phyloP scores from a whole-genome alignment of 176 grass and related monocot genomes.

The Cymbopogon citratus region DNA sequence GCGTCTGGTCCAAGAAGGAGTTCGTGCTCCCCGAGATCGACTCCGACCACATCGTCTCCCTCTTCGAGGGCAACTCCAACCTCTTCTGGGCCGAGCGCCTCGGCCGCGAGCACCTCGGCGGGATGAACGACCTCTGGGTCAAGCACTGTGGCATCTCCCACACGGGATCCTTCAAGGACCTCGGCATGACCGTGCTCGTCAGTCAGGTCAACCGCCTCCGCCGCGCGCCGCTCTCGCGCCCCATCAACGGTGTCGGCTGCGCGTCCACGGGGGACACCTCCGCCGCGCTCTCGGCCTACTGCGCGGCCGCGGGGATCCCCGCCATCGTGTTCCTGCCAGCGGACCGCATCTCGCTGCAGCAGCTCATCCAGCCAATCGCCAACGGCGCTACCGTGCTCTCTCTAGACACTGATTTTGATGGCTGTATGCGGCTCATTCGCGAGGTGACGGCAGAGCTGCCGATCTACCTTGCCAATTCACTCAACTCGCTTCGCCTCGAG shows the following conservation, averaged over 20 bases:
- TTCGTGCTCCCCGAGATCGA: conserved; percentile 74
- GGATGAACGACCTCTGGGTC: conserved; percentile 79
- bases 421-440: conserved; percentile 64
- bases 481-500: conserved; percentile 70
- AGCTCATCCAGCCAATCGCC: conserved; percentile 79
- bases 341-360: conserved; percentile 66
- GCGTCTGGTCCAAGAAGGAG: conserved; percentile 80
- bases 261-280: conserved; percentile 77
- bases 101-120: conserved; percentile 67
- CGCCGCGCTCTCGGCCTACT: conserved; percentile 70
- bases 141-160: conserved; percentile 89
- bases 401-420: conserved; percentile 65
- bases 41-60: conserved; percentile 70
- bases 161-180: conserved; percentile 86
- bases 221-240: conserved; percentile 46
- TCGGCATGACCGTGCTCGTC: conserved; percentile 82
- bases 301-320: conserved; percentile 56
- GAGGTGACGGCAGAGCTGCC: conserved; percentile 68
- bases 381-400: conserved; percentile 68
- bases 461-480: conserved; percentile 69
- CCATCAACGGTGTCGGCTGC: conserved; percentile 56
- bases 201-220: conserved; percentile 79
- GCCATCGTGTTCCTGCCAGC: conserved; percentile 66
- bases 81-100: conserved; percentile 79
- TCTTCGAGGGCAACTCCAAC: conserved; percentile 81